Evolutionary conservation across 331 rosid species (phyloP), one percentile per base, ranked within the genome.

Genomic region (Malus hybrid): DNA sequence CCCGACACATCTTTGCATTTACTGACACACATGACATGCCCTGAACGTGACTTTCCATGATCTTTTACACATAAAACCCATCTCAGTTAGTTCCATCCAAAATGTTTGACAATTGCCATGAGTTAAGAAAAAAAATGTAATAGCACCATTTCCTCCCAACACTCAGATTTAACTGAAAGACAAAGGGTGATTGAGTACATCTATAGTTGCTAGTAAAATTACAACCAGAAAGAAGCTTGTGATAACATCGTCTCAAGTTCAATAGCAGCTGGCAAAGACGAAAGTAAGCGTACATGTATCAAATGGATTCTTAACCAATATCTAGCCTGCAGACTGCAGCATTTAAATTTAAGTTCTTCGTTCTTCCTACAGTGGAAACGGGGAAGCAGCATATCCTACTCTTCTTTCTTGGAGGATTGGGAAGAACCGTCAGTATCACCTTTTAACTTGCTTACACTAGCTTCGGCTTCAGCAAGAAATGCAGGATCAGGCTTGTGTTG

Each of bases 381-480:
- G 13, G 3, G 7, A 22, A 32, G 2, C 8, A 9, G 11, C 30
- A 50, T 26, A n/a, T 13, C 26, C 71, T 88, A 91, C 82, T 88
- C 93, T 68, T 91, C 73, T 79, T 93, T 93, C 84, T 90, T 88
- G 84, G 68, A 71, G 75, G 87, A 62, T 64, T 83, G 68, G 19
- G 91, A 67, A 63, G 96, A 75, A 56, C 13, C 2, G 10, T 39
- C 91, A 46, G 83, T 67, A 20, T 82, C 85, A 53, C 76, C 74
- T 18, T 78, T n/a, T 61, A 81, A 42, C 70, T 81, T 91, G 53
- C 73, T 88, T 34, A 91, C 78, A 42, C 97, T 89, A 72, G 96
- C 97, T 81, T 93, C 86, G 67, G 97, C 98, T 69, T 91, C 86
- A 1, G 96, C 91, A 34, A 93, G 85, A 81, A 91, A 93, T 58